phyloP scores from a whole-genome alignment of 2,329 filamentous ascomycete species.

The Alternaria rosae region DNA sequence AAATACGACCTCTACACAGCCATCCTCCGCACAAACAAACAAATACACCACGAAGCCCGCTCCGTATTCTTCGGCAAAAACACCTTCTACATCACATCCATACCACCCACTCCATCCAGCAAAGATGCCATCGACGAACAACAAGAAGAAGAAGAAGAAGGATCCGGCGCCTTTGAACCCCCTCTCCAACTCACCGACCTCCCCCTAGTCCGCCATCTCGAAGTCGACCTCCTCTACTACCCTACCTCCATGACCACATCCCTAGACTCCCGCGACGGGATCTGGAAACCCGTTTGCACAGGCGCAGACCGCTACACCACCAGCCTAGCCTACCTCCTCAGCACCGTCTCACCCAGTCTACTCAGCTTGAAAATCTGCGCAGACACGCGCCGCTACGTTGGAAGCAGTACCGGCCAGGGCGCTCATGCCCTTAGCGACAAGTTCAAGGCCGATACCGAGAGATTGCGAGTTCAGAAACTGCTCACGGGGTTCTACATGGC shows the following conservation, averaged over 20 bases:
- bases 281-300: constrained; percentile 25
- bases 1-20: constrained; percentile 44
- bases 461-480: constrained; percentile 26
- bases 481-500: constrained; percentile 36
- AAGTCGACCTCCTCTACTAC: constrained; percentile 40
- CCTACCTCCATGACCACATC: constrained; percentile 15
- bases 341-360: constrained; percentile 15
- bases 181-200: constrained; percentile 33
- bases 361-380: constrained; percentile 21
- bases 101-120: constrained; percentile 6
- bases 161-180: constrained; percentile 34
- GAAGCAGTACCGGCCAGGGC: not conserved
- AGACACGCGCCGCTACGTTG: constrained; percentile 21
- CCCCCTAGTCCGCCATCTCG: constrained; percentile 31
- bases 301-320: constrained; percentile 32
- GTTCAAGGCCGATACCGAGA: constrained; percentile 3
- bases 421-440: constrained; percentile 4
- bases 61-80: constrained; percentile 53
- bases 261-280: constrained; percentile 4
- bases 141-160: constrained; percentile 9
- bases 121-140: not conserved
- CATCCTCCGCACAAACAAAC: constrained; percentile 49
- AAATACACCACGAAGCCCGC: constrained; percentile 52
- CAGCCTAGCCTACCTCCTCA: constrained; percentile 26
- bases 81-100: constrained; percentile 42